Percentiles rank a stretch among this genome's conserved stretches.
Evolutionary conservation across 345 rosid species (phyloP).

Genomic region (Kernera saxatilis): DNA sequence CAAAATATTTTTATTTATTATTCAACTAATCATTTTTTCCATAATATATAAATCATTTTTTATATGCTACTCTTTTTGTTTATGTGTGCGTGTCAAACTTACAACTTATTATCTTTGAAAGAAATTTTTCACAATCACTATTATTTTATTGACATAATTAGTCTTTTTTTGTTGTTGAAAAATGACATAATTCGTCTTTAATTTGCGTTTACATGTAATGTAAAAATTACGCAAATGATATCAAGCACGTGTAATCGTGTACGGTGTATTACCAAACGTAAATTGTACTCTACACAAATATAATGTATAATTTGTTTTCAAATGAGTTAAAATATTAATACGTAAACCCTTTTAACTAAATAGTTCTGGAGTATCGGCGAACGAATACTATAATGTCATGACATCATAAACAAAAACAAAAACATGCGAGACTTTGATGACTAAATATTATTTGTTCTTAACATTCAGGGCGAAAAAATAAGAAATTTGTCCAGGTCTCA

Average conservation of each 20-base stretch:
- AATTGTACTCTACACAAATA: not conserved
- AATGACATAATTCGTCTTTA: not conserved
- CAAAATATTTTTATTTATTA: too few relatives aligned
- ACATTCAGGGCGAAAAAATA: not conserved
- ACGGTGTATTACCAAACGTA: not conserved
- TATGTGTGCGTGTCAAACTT: not conserved
- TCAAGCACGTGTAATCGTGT: constrained; percentile 1
- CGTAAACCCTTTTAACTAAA: not conserved
- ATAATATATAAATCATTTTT: not conserved
- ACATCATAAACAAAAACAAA: not conserved
- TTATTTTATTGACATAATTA: not conserved
- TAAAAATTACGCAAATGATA: not conserved
- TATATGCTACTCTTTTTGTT: not conserved
- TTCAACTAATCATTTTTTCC: too few relatives aligned
- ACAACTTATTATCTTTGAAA: not conserved
- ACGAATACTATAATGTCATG: not conserved
- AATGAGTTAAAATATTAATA: not conserved
- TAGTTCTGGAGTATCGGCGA: not conserved
- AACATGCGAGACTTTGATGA: not conserved
- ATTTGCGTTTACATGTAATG: not conserved
- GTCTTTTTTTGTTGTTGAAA: too few relatives aligned
- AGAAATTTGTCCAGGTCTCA: not conserved
- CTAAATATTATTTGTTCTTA: not conserved
- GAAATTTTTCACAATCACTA: not conserved
- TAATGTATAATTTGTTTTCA: not conserved